phyloP scores from a whole-genome alignment of 768 basidiomycete species.

The Phaffia tasmanica region DNA sequence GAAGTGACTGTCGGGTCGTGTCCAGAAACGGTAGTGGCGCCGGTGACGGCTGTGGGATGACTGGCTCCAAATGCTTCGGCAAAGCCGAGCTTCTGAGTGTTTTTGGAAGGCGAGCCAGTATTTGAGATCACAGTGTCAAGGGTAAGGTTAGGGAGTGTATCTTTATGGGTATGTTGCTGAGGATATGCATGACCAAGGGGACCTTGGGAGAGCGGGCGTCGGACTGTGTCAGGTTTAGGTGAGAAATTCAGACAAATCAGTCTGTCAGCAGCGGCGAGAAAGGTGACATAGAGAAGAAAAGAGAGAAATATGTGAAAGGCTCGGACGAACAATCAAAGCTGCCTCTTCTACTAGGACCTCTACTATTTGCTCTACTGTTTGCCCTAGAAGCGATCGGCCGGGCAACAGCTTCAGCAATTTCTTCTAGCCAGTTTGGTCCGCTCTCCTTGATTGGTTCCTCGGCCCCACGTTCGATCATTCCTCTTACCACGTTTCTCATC shows the following conservation, averaged over 20 bases:
- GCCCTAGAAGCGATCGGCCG: slow-evolving; percentile 15
- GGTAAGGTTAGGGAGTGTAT: neutral
- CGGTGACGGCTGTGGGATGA: too few relatives aligned
- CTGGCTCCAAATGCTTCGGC: too few relatives aligned
- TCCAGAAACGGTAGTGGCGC: too few relatives aligned
- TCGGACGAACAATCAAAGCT: slow-evolving; percentile 27
- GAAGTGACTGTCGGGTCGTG: neutral
- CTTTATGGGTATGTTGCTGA: neutral
- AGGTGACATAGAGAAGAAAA: neutral
- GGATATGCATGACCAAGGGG: neutral
- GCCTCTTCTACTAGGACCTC: slow-evolving; percentile 30
- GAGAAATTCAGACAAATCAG: neutral
- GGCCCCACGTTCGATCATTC: slow-evolving; percentile 29
- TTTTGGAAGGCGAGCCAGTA: neutral
- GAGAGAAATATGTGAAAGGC: slow-evolving; percentile 21
- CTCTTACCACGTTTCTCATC: slow-evolving; percentile 28
- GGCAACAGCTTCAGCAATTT: slow-evolving; percentile 7
- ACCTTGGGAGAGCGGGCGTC: neutral
- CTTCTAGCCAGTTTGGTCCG: slow-evolving; percentile 20
- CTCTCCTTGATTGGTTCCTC: slow-evolving; percentile 17
- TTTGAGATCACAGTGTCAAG: neutral
- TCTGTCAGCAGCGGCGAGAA: too few relatives aligned
- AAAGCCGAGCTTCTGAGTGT: too few relatives aligned
- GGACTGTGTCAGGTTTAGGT: neutral
- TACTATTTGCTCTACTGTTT: slow-evolving; percentile 27